phyloP scores from a whole-genome alignment of 352 stramenopile genomes.

The Globisporangium barbulae region DNA sequence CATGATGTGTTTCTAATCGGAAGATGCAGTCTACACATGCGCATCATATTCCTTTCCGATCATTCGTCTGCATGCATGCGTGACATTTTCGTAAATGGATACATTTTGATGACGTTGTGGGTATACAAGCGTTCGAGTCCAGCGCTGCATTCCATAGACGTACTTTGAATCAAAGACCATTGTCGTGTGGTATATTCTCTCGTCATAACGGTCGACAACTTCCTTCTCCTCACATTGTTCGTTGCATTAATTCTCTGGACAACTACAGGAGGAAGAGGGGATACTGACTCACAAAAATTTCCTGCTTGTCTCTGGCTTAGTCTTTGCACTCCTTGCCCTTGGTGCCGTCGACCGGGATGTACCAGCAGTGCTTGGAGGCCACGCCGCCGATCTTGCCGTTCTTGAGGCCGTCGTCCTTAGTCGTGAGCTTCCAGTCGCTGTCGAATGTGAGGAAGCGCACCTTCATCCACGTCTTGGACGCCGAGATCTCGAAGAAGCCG shows the following conservation, averaged over 20 bases:
- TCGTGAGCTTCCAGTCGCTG: conserved; percentile 51
- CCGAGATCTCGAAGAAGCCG: conserved; percentile 62
- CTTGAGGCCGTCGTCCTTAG: conserved; percentile 37
- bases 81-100: not conserved
- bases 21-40: not conserved
- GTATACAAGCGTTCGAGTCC: too few species aligned
- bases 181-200: conserved; percentile 4
- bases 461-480: conserved; percentile 64
- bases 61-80: not conserved
- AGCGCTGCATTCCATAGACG: too few species aligned
- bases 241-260: not conserved
- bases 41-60: not conserved
- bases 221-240: not conserved
- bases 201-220: not conserved
- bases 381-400: conserved; percentile 46
- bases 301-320: not conserved
- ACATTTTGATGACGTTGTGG: not conserved
- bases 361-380: conserved; percentile 73
- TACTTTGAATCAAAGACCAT: too few species aligned
- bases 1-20: too few species aligned
- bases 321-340: conserved; percentile 25
- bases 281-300: conserved; percentile 9
- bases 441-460: conserved; percentile 72
- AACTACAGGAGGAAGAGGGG: not conserved
- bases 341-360: conserved; percentile 44